A percentile compares a stretch with the other conserved stretches of the same genome.
Conservation (phyloP, 2,329 filamentous ascomycete species). For the Tolypocladium capitatum region DNA sequence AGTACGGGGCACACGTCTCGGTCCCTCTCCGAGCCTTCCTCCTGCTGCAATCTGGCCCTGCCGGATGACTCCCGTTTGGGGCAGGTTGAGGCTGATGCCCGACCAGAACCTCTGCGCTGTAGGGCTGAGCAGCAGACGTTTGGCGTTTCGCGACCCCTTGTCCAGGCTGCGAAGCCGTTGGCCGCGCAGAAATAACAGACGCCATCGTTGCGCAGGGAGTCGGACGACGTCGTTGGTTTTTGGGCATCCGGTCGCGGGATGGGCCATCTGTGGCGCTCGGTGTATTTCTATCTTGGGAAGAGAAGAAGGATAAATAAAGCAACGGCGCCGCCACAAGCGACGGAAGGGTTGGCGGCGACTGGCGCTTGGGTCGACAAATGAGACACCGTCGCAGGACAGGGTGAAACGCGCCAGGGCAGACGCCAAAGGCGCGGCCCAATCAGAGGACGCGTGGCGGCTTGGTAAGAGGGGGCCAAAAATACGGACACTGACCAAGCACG, state of each 20-base stretch:
- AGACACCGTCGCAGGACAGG: background rate
- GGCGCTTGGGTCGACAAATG: conserved; percentile 1
- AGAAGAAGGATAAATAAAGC: background rate
- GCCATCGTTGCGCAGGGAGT: background rate
- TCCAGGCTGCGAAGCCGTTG: background rate
- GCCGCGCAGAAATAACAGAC: background rate
- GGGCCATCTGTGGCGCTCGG: background rate
- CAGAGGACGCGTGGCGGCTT: conserved; percentile 1
- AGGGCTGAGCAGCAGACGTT: background rate
- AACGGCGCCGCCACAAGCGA: too few relatives aligned
- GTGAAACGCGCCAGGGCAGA: too few relatives aligned
- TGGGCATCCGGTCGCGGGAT: background rate
- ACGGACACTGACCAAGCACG: conserved; percentile 3
- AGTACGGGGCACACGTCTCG: too few relatives aligned
- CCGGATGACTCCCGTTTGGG: too few relatives aligned
- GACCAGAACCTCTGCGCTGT: background rate
- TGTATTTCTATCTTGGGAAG: background rate
- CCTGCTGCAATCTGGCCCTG: too few relatives aligned
- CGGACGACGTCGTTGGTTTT: background rate
- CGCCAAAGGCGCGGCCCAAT: background rate
- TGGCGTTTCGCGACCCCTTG: background rate
- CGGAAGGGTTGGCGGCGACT: background rate
- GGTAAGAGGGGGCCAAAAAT: conserved; percentile 1
- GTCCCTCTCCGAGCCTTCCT: too few relatives aligned
- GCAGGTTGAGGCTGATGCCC: too few relatives aligned